phyloP scores from a whole-genome alignment of 352 stramenopile species.

The Phytophthora vignae region DNA sequence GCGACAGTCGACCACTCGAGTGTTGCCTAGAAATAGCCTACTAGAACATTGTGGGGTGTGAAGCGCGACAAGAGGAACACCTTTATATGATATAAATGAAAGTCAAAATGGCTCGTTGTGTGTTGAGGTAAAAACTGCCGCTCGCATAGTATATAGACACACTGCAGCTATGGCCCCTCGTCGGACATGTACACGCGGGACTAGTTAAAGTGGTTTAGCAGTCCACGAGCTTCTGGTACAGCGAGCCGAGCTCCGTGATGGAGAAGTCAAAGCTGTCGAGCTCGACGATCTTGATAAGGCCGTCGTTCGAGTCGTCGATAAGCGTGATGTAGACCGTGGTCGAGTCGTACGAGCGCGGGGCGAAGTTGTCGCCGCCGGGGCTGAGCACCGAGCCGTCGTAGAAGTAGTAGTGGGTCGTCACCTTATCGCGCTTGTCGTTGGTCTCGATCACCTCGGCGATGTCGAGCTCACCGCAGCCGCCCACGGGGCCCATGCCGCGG shows the following conservation, averaged over 20 bases:
- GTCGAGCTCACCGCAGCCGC: slow-evolving; percentile 73
- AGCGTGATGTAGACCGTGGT: slow-evolving; percentile 68
- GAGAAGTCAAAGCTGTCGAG: slow-evolving; percentile 61
- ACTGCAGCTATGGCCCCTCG: slow-evolving; percentile 23
- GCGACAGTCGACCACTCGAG: no score
- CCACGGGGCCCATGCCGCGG: slow-evolving; percentile 56
- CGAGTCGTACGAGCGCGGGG: slow-evolving; percentile 34
- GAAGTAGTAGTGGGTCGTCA: slow-evolving; percentile 78
- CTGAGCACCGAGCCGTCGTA: slow-evolving; percentile 51
- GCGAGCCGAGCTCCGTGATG: slow-evolving; percentile 33
- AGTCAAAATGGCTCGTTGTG: slow-evolving; percentile 36
- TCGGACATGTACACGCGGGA: slow-evolving; percentile 6
- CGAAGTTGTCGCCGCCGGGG: slow-evolving; percentile 59
- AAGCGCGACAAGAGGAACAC: no score
- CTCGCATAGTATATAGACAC: slow-evolving; percentile 39
- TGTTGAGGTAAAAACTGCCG: slow-evolving; percentile 34
- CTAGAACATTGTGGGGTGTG: no score
- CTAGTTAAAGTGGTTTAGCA: slow-evolving; percentile 19
- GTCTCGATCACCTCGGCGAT: slow-evolving; percentile 75
- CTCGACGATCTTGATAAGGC: slow-evolving; percentile 73
- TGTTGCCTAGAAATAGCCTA: no score
- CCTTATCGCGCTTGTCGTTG: slow-evolving; percentile 37
- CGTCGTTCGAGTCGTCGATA: slow-evolving; percentile 58
- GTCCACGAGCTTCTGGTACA: slow-evolving; percentile 44
- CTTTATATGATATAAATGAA: slow-evolving; percentile 6